Evolutionary conservation across 352 stramenopile genomes (phyloP).

Genomic region (Pythium scleroteichum): DNA sequence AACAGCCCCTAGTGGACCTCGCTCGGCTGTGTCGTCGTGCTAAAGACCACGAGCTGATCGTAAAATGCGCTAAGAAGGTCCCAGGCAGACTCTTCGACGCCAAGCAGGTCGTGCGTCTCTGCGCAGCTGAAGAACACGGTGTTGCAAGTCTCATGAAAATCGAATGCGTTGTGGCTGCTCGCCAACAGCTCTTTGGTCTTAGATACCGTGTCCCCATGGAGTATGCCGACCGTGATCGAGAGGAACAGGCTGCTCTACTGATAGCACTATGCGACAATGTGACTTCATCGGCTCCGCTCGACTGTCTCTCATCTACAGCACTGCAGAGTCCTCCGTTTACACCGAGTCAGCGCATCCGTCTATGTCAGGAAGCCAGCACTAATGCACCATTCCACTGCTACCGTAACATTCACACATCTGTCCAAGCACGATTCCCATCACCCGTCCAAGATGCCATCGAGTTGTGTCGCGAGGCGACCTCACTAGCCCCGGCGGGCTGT

Average conservation of each 20-base stretch:
- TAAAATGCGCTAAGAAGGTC: constrained; percentile 20
- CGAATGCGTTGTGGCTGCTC: constrained; percentile 14
- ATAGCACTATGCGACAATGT: constrained; percentile 15
- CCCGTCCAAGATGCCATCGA: constrained; percentile 14
- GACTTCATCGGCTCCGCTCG: not conserved
- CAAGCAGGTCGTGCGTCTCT: constrained; percentile 17
- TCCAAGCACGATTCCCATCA: not conserved
- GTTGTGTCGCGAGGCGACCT: constrained; percentile 17
- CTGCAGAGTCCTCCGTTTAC: constrained; percentile 6
- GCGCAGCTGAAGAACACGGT: not conserved
- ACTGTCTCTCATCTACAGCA: constrained; percentile 12
- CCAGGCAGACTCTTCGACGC: constrained; percentile 14
- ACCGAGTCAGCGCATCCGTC: constrained; percentile 1
- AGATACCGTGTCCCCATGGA: not conserved
- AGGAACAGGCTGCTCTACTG: constrained; percentile 13
- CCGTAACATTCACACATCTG: constrained; percentile 8
- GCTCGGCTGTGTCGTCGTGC: constrained; percentile 20
- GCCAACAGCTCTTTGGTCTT: constrained; percentile 1
- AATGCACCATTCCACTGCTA: constrained; percentile 10
- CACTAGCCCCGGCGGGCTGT: constrained; percentile 3
- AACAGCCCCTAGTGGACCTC: constrained; percentile 10
- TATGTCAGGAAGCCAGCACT: constrained; percentile 15
- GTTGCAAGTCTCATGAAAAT: not conserved
- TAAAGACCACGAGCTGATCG: not conserved
- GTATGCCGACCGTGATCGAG: not conserved